Evolutionary conservation across 176 grass and related monocot species (phyloP).

Genomic region (Rhynchospora tenuis): DNA sequence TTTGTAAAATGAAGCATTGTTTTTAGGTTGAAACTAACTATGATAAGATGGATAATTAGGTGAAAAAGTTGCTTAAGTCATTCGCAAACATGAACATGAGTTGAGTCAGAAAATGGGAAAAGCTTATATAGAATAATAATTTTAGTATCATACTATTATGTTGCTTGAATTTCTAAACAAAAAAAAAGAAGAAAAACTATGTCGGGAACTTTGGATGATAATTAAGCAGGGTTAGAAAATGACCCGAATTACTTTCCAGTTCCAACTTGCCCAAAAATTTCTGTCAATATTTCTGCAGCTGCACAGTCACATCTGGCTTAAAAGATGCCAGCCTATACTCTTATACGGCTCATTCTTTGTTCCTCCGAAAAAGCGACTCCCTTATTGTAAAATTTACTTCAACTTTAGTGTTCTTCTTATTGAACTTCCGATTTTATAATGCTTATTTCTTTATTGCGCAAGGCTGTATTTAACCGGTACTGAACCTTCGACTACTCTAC

Average conservation of each 20-base stretch:
- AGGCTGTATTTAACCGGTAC: neutral
- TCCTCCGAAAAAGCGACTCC: neutral
- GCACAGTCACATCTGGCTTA: no score
- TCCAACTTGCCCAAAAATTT: no score
- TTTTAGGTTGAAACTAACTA: neutral
- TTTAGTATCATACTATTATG: no score
- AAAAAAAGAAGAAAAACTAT: no score
- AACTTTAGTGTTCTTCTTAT: neutral
- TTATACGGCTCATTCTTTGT: no score
- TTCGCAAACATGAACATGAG: neutral
- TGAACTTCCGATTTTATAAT: neutral
- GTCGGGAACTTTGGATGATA: no score
- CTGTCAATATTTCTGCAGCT: no score
- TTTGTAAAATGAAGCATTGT: slow-evolving; percentile 13
- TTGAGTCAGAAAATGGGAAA: neutral
- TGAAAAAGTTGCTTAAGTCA: neutral
- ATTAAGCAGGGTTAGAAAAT: no score
- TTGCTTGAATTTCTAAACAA: no score
- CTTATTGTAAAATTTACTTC: neutral
- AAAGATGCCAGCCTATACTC: no score
- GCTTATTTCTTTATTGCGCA: neutral
- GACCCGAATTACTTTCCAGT: no score
- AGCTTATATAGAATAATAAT: neutral
- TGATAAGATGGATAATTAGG: neutral
- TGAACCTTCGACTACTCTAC: neutral